A percentile compares a stretch with the other conserved stretches of the same genome.
These are phyloP conservation scores for Rhizopogon vesiculosus DNA, from an alignment of 768 basidiomycete species.

Conservation along the genomic window DNA sequence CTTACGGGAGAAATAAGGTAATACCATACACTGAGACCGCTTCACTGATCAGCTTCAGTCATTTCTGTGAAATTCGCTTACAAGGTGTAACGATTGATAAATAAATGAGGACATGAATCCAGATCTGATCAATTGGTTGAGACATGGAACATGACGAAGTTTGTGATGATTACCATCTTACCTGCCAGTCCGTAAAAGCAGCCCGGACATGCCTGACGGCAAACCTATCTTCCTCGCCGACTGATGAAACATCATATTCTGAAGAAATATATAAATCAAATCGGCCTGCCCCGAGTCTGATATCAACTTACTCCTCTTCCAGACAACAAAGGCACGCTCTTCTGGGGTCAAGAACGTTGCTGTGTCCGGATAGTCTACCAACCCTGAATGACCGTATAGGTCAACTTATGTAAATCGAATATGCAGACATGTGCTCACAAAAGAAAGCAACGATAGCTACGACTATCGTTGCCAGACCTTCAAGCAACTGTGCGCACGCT, in stretches of 20 bases:
- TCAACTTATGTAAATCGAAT: background rate
- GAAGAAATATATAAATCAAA: background rate
- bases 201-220: slow-evolving; percentile 45
- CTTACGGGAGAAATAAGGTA: slow-evolving; percentile 67
- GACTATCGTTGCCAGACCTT: slow-evolving; percentile 57
- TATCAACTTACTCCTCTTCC: slow-evolving; percentile 45
- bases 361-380: slow-evolving; percentile 59
- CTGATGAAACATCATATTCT: slow-evolving; percentile 52
- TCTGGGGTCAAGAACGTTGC: slow-evolving; percentile 60
- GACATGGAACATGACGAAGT: background rate
- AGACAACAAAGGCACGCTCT: slow-evolving; percentile 51
- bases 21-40: slow-evolving; percentile 54
- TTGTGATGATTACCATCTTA: slow-evolving; percentile 11
- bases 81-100: slow-evolving; percentile 56
- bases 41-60: background rate
- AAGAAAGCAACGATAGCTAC: slow-evolving; percentile 52
- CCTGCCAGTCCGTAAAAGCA: slow-evolving; percentile 60
- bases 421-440: slow-evolving; percentile 24
- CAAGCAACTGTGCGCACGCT: slow-evolving; percentile 32
- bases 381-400: slow-evolving; percentile 28
- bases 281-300: background rate
- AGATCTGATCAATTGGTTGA: slow-evolving; percentile 26
- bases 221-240: slow-evolving; percentile 61
- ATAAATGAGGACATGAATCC: slow-evolving; percentile 54
- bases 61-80: slow-evolving; percentile 30